Conservation (phyloP, 257 asterid species). For the Gentiana straminea region DNA sequence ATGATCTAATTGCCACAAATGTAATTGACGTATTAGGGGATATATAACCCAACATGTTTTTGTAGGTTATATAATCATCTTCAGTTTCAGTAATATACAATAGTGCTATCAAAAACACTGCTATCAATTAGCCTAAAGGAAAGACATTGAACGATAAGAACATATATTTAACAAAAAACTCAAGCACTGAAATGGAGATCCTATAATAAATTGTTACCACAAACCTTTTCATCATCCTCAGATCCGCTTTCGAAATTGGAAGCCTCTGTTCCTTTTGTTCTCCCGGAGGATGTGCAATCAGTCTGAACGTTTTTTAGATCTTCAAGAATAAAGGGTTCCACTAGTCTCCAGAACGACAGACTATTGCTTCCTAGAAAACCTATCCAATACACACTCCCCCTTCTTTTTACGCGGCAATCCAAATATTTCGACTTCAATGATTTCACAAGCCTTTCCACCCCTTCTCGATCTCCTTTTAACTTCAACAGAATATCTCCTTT, state of each 20-base stretch:
- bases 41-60: too few relatives aligned
- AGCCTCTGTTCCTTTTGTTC: slow-evolving; percentile 15
- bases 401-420: slow-evolving; percentile 46
- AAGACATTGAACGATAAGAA: too few relatives aligned
- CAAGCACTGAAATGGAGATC: too few relatives aligned
- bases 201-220: slow-evolving; percentile 7
- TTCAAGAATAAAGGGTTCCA: slow-evolving; percentile 55
- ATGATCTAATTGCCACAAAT: too few relatives aligned
- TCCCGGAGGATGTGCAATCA: slow-evolving; percentile 18
- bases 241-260: slow-evolving; percentile 18
- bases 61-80: too few relatives aligned
- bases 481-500: slow-evolving; percentile 75
- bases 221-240: slow-evolving; percentile 28
- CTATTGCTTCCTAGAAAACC: slow-evolving; percentile 73
- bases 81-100: too few relatives aligned
- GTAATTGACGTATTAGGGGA: too few relatives aligned
- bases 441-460: slow-evolving; percentile 38
- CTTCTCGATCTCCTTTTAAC: slow-evolving; percentile 54
- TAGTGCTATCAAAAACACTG: too few relatives aligned
- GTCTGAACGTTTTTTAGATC: slow-evolving; percentile 49
- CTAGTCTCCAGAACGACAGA: slow-evolving; percentile 48
- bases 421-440: slow-evolving; percentile 40
- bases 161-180: too few relatives aligned
- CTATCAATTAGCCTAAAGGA: too few relatives aligned
- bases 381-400: slow-evolving; percentile 60